Conservation (phyloP, 371 early-diverging fungal species). For the Nematocida parisii region DNA sequence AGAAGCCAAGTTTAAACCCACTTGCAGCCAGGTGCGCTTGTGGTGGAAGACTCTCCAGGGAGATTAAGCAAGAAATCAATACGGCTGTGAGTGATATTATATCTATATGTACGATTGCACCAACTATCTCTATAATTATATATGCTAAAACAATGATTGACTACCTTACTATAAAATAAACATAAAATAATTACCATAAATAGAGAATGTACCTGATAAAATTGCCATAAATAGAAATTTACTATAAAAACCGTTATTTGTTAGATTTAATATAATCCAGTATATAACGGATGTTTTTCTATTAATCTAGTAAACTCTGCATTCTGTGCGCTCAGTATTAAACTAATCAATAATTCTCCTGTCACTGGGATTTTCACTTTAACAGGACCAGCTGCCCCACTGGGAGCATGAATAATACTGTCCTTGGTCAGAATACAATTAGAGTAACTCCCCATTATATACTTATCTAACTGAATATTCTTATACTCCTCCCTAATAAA, state of each 20-base stretch:
- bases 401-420: background rate
- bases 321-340: background rate
- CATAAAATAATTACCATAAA: background rate
- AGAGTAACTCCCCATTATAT: background rate
- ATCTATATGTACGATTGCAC: constrained; percentile 14
- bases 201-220: no score
- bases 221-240: background rate
- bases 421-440: background rate
- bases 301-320: background rate
- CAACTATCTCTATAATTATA: constrained; percentile 25
- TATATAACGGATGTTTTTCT: background rate
- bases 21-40: constrained; percentile 19
- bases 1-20: constrained; percentile 9
- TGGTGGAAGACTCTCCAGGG: constrained; percentile 18
- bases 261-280: no score
- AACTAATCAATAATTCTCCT: background rate
- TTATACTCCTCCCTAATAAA: background rate
- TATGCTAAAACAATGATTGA: constrained; percentile 13
- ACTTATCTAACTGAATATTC: background rate
- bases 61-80: background rate
- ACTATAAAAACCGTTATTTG: no score
- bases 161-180: background rate
- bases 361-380: background rate
- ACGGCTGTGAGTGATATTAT: background rate
- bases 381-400: background rate